Base-by-base conservation (phyloP, 768 basidiomycete species). In the Lactarius sp. region DNA sequence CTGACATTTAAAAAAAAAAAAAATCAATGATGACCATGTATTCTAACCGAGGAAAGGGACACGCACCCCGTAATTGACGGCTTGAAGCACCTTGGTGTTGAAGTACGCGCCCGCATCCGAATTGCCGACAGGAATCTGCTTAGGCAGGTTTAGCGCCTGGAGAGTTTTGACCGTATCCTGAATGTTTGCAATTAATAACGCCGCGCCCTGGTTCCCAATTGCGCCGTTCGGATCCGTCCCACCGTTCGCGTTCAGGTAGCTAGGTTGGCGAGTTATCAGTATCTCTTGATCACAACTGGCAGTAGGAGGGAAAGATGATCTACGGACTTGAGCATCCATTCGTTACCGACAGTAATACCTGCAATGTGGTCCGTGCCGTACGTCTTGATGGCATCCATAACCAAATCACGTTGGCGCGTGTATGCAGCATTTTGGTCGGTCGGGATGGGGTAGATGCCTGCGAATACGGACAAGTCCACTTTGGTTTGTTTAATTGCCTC, bases 311-410 rank as follows among this genome's bases (percentile, higher is more conserved):
- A 2, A 44, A 61, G n/a, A 59, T 31, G 33, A 50, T 20, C 47
- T 8, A 76, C 81, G 3, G 53, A 88, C 85, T 94, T 84, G 54
- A 94, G 80, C 71, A 93, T 90, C 72, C 84, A 92, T 75, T 96
- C 94, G 71, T 97, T 96, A 39, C 96, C 94, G 39, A 97, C 94
- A 13, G 88, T 94, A 44, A 98, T 70, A 9, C 96, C 96, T 0
- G 76, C 77, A 57, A 98, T 83, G 69, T 94, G 74, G 63, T 82
- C 82, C 2, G 83, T 81, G 37, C 95, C 95, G 71, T 87, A 98
- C 1, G 83, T 85, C 71, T 87, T 72, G 59, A 98, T 76, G 9
- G 88, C 93, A 3, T 77, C 72, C 66, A 85, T 75, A 60, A 94
- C 83, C n/a, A 75, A 73, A 64, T 82, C 80, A 22, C 82, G 82